Base-by-base conservation (phyloP, 2,329 filamentous ascomycete species). In the Neonectria ditissima region DNA sequence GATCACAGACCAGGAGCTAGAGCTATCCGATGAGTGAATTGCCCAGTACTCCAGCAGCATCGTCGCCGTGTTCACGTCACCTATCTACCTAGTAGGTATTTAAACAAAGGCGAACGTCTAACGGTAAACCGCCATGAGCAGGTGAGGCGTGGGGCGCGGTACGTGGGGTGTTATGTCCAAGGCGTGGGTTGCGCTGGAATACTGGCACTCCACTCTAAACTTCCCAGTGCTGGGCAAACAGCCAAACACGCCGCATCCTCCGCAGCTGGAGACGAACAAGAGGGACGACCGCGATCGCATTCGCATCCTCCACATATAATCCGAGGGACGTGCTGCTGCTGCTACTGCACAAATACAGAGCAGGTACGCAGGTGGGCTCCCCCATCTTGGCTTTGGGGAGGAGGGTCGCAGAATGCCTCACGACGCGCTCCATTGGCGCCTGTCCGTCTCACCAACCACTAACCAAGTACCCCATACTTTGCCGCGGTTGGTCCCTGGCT, bases 381-480 rank as follows among this genome's bases (percentile, higher is more conserved):
- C 45, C 43, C 28, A 16, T 28, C 43, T 22, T 56, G 24, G 20
- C 41, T 34, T 48, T 37, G 41, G 14, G 41, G 43, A 37, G 44
- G 43, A 43, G 44, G 54, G 43, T 45, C 54, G 30, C 26, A 20
- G 51, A 44, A 58, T 58, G 45, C 47, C 64, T 53, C 37, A 53
- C 30, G 24, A 32, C 45, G 41, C 56, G 43, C 58, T 64, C 60
- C 43, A 55, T 59, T 60, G 48, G 62, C 18, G 55, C 59, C 47
- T 47, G 39, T 51, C 32, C 54, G 30, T 48, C 53, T 65, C 41
- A 65, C 68, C 66, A 65, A 63, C 28, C 39, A 65, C 68, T 67
- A 65, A 63, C 28, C 41, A 63, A 58, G 62, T 59, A 70, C 62
- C 70, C 63, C 60, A 65, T 70, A 68, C 52, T 67, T 66, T 66